Conservation (phyloP, 345 rosid genomes). For the Schrenkiella parvula region DNA sequence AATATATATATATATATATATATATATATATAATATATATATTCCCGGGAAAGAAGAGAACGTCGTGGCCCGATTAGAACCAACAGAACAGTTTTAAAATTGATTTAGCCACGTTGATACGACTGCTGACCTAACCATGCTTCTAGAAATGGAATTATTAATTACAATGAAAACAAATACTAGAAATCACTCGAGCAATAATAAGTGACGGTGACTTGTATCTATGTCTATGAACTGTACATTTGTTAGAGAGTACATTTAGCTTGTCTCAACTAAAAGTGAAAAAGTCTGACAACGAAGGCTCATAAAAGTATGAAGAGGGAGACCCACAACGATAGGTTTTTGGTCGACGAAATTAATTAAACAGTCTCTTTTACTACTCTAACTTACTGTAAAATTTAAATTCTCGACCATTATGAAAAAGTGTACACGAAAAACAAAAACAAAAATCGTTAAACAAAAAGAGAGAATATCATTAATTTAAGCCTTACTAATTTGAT, state of each 20-base stretch:
- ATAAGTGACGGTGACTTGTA: background rate
- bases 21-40: too few relatives aligned
- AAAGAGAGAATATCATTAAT: background rate
- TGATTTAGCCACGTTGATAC: background rate
- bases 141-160: background rate
- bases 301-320: background rate
- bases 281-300: background rate
- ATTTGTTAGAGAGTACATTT: background rate
- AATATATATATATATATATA: too few relatives aligned
- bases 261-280: constrained; percentile 17
- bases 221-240: background rate
- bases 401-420: background rate
- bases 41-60: background rate
- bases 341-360: background rate
- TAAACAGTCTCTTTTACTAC: background rate
- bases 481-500: background rate
- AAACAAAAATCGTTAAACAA: background rate
- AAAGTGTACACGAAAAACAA: background rate
- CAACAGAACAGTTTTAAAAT: background rate
- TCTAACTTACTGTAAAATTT: background rate
- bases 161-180: background rate
- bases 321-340: background rate
- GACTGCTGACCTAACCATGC: constrained; percentile 10
- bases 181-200: background rate
- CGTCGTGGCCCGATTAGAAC: background rate